Evolutionary conservation across 2,329 filamentous ascomycete genomes (phyloP), one percentile per base, ranked within the genome.

Genomic region (Beauveria brongniartii): DNA sequence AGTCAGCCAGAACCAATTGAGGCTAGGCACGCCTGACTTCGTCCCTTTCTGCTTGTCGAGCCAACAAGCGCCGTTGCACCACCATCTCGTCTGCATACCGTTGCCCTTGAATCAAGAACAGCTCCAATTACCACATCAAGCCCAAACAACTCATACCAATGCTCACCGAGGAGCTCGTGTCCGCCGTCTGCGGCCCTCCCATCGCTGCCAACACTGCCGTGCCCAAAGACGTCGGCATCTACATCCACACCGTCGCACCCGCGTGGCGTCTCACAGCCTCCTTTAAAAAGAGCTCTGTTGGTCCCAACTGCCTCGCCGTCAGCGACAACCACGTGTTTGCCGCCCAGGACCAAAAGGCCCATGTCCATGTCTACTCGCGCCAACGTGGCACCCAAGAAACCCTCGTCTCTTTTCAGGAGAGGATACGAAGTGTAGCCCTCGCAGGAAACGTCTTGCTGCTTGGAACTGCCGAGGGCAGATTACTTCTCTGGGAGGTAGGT

Each of bases 221-320:
- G 58, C 79, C 82, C 61, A 86, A 93, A 74, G 92, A 97, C 75
- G 87, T 91, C 55, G 91, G 90, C 68, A 91, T 97, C 70, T 94
- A 95, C 75, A 75, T 90, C 61, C 90, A 96, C 74, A 87, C 91
- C 64, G 82, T 92, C 67, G 89, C 91, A 68, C 92, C 92, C 46
- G 82, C 88, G 59, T 83, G 88, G 65, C 82, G 85, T n/a, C 84
- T 92, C 70, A 88, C 88, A 69, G 80, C 85, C 64, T 83, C 87
- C 53, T 92, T 94, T 81, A 97, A 97, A 81, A 97, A 96, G 77
- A 96, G 90, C 78, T 89, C 90, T 18, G 86, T 87, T n/a, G 82
- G 87, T 28, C 78, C 82, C 62, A 90, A 93, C 73, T 88, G 90
- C 67, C 78, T 99, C 60, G 92, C 91, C 34, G 82, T 92, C 67